These are phyloP conservation scores for Fraxinus baroniana DNA, from an alignment of 305 asterid genomes.

Conservation along the genomic window DNA sequence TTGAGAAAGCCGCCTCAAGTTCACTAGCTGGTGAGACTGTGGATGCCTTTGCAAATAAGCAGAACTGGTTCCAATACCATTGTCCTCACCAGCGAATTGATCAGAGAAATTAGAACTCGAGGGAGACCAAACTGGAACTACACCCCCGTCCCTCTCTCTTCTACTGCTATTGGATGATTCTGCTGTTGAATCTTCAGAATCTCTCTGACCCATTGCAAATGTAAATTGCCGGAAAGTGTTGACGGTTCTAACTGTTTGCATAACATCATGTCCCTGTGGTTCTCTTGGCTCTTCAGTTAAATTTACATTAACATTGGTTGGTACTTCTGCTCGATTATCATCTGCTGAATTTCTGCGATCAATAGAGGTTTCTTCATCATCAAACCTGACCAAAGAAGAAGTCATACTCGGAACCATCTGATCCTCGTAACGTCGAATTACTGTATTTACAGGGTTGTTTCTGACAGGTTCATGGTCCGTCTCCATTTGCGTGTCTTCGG, in stretches of 20 bases:
- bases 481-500: conserved; percentile 69
- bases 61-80: conserved; percentile 43
- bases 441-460: conserved; percentile 37
- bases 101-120: conserved; percentile 60
- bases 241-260: conserved; percentile 28
- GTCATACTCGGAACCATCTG: conserved; percentile 98
- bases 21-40: conserved; percentile 65
- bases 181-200: conserved; percentile 86
- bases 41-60: conserved; percentile 67
- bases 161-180: conserved; percentile 68
- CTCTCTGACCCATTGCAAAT: conserved; percentile 46
- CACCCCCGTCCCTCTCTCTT: conserved; percentile 69
- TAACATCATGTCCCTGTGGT: conserved; percentile 20
- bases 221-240: conserved; percentile 15
- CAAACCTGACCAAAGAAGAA: conserved; percentile 54
- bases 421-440: conserved; percentile 62
- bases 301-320: conserved; percentile 51
- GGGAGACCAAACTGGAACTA: conserved; percentile 91
- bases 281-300: conserved; percentile 44
- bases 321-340: conserved; percentile 70
- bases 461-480: conserved; percentile 55
- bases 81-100: conserved; percentile 56
- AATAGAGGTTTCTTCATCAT: conserved; percentile 62
- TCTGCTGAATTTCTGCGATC: conserved; percentile 44
- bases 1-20: conserved; percentile 74